A percentile compares a stretch with the other conserved stretches of the same genome.
Evolutionary conservation across 768 basidiomycete species (phyloP).

Genomic region (Coprinopsis strossmayeri): DNA sequence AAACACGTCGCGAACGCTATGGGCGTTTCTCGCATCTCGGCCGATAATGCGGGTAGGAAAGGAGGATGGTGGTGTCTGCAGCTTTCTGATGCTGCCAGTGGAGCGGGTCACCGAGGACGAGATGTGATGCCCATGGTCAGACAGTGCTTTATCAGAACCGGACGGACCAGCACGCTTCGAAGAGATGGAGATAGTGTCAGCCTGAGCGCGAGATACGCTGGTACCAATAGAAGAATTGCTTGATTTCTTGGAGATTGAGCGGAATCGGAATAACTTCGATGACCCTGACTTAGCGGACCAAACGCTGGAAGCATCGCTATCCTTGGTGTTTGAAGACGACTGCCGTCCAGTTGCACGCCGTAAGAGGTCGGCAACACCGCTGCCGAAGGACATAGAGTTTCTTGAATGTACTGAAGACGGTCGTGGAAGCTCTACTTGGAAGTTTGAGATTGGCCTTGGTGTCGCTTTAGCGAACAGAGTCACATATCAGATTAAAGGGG

Average conservation of each 20-base stretch:
- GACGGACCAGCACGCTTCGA: constrained; percentile 29
- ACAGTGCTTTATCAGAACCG: constrained; percentile 11
- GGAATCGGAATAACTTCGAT: constrained; percentile 33
- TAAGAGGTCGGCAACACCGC: constrained; percentile 39
- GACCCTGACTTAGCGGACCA: constrained; percentile 30
- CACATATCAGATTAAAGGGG: background rate
- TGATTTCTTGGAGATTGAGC: constrained; percentile 39
- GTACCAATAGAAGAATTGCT: constrained; percentile 44
- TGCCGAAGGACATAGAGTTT: constrained; percentile 42
- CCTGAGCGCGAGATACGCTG: constrained; percentile 30
- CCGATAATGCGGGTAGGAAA: constrained; percentile 35
- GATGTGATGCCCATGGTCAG: constrained; percentile 20
- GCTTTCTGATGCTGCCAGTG: constrained; percentile 32
- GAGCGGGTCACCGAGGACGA: constrained; percentile 35
- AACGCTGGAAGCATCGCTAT: constrained; percentile 45
- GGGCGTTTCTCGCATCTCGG: constrained; percentile 32
- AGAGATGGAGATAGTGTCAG: constrained; percentile 36
- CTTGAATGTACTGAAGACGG: constrained; percentile 49
- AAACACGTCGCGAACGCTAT: constrained; percentile 32
- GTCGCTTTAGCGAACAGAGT: constrained; percentile 18
- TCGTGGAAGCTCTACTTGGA: constrained; percentile 35
- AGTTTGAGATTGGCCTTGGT: constrained; percentile 31
- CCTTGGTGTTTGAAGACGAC: constrained; percentile 25
- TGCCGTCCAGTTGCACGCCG: constrained; percentile 40
- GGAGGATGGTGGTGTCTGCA: constrained; percentile 55